Conservation (phyloP, 495 filamentous ascomycete species). For the Penicillium chermesinum region DNA sequence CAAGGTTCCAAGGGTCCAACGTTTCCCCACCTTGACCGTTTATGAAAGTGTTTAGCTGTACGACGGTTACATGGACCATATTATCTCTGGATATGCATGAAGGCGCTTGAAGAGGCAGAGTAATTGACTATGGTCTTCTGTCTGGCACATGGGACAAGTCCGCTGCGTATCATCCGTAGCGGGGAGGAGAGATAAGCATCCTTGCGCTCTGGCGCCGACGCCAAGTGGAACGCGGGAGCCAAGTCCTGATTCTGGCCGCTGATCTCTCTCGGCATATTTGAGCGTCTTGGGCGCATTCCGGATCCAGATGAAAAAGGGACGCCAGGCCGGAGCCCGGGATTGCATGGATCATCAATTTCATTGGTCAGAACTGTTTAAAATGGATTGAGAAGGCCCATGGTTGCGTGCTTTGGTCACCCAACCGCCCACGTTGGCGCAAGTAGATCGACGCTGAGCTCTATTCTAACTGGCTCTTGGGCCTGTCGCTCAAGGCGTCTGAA, state of each 20-base stretch:
- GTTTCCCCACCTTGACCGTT: neutral
- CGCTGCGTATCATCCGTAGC: too few relatives aligned
- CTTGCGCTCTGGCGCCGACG: neutral
- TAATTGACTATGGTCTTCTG: too few relatives aligned
- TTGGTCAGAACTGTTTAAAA: slow-evolving; percentile 7
- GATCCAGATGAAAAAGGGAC: slow-evolving; percentile 10
- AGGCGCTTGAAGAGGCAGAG: too few relatives aligned
- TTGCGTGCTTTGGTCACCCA: slow-evolving; percentile 12
- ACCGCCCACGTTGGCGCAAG: slow-evolving; percentile 19
- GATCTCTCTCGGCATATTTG: slow-evolving; percentile 21
- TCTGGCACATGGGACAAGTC: too few relatives aligned
- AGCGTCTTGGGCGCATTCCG: slow-evolving; percentile 13
- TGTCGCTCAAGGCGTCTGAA: neutral
- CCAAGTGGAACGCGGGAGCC: slow-evolving; percentile 19
- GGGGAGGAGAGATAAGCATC: too few relatives aligned
- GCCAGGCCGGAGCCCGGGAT: slow-evolving; percentile 2
- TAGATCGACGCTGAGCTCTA: slow-evolving; percentile 13
- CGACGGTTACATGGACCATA: neutral
- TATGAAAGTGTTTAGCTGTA: neutral
- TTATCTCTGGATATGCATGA: neutral
- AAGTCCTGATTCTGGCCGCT: slow-evolving; percentile 22
- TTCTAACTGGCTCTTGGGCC: neutral
- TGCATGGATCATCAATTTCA: slow-evolving; percentile 2
- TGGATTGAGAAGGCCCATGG: slow-evolving; percentile 10
- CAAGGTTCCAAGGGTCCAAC: neutral